Conservation (phyloP, 768 basidiomycete species). For the Scleroderma bovista region DNA sequence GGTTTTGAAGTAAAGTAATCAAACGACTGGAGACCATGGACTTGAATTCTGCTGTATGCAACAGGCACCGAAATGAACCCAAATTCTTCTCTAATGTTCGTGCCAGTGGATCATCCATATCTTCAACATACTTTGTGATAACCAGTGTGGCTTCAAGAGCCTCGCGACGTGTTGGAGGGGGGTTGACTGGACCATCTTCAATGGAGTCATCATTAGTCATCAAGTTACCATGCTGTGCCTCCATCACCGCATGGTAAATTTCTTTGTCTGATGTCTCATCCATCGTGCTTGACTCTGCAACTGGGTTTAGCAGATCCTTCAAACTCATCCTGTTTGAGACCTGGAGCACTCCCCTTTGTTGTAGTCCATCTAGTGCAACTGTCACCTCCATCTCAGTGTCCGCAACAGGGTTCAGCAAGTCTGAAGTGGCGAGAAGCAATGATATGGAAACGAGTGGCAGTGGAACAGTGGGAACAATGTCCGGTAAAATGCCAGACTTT, state of each 20-base stretch:
- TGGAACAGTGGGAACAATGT: not conserved
- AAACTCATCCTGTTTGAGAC: not conserved
- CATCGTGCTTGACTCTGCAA: not conserved
- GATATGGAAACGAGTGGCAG: not conserved
- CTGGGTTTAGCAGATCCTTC: not conserved
- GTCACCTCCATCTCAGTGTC: not conserved
- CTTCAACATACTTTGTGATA: no score
- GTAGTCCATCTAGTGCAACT: not conserved
- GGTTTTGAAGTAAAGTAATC: no score
- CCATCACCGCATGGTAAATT: not conserved
- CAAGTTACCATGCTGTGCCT: not conserved
- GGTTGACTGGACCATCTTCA: no score
- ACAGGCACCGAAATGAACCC: no score
- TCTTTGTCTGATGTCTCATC: not conserved
- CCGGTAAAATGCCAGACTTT: conserved; percentile 31
- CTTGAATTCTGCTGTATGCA: no score
- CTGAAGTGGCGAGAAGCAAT: not conserved
- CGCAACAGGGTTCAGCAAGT: no score
- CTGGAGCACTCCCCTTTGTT: not conserved
- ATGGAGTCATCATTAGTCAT: no score
- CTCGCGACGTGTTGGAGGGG: no score
- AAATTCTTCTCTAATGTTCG: no score
- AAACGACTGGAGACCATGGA: no score
- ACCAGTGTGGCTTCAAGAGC: no score
- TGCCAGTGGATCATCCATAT: no score